These are phyloP conservation scores for Pyrrhoderma noxium DNA, from an alignment of 1,284 basidiomycete genomes.

Conservation along the genomic window DNA sequence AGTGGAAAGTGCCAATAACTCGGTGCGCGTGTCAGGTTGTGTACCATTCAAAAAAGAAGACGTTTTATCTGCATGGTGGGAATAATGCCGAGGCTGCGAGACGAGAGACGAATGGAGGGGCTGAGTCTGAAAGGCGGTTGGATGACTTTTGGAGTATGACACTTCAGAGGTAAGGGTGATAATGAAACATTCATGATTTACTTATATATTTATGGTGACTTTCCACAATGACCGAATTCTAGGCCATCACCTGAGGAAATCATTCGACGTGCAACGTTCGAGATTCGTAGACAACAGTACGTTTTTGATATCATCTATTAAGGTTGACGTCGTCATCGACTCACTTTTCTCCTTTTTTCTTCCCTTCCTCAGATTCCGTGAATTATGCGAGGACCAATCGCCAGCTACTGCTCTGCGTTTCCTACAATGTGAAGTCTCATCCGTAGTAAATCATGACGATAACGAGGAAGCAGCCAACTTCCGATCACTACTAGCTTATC, in stretches of 20 bases:
- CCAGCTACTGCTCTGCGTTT: constrained; percentile 64
- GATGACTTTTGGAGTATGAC: constrained; percentile 74
- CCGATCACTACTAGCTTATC: constrained; percentile 57
- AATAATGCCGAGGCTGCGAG: constrained; percentile 41
- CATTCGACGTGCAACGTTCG: constrained; percentile 50
- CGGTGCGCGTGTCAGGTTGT: constrained; percentile 73
- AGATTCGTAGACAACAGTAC: constrained; percentile 63
- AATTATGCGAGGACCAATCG: constrained; percentile 62
- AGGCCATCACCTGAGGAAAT: constrained; percentile 55
- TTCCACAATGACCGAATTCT: not conserved
- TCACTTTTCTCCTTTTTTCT: too few species aligned
- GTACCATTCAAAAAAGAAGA: constrained; percentile 50
- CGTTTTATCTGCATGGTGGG: constrained; percentile 65
- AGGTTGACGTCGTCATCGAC: too few species aligned
- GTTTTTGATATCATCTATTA: not conserved
- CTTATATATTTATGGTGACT: not conserved
- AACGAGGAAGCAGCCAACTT: constrained; percentile 54
- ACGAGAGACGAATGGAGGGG: constrained; percentile 4
- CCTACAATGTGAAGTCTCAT: constrained; percentile 59
- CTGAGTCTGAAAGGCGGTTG: constrained; percentile 40
- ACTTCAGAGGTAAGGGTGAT: constrained; percentile 44
- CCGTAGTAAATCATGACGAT: constrained; percentile 62
- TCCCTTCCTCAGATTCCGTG: constrained; percentile 79
- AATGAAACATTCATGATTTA: too few species aligned
- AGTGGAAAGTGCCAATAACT: constrained; percentile 35